Conservation (phyloP, 345 rosid species). For the Aquilaria yunnanensis region DNA sequence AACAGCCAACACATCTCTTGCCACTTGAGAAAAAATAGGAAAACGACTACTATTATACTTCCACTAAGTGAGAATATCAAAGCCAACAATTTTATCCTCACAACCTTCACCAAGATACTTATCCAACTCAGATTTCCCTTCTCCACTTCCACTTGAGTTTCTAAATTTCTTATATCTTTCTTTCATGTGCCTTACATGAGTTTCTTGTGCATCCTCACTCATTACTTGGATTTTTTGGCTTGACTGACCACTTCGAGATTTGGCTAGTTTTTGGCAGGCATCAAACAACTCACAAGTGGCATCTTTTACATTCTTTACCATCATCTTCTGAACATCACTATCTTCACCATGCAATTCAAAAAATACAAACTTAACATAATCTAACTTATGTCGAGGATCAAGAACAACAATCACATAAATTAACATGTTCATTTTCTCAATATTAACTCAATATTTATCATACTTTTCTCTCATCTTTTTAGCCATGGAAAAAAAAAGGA, state of each 20-base stretch:
- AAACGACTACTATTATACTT: background rate
- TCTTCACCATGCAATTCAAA: no score
- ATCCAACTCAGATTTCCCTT: background rate
- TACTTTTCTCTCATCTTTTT: background rate
- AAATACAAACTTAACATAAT: no score
- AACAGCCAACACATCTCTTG: no score
- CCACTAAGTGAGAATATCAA: conserved; percentile 3
- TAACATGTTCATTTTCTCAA: no score
- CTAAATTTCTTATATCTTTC: background rate
- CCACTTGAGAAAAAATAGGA: background rate
- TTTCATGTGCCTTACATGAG: background rate
- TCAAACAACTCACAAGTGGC: background rate
- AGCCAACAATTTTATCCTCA: background rate
- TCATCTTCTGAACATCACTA: no score
- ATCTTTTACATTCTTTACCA: no score
- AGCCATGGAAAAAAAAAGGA: background rate
- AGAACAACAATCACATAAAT: no score
- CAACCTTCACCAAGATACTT: background rate
- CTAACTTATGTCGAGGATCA: no score
- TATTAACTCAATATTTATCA: background rate
- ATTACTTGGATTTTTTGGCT: no score
- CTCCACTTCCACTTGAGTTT: no score
- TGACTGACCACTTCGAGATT: background rate
- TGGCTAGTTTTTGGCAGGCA: background rate
- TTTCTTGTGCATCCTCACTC: background rate